A percentile compares a stretch with the other conserved stretches of the same genome.
Conservation (phyloP, 2,329 filamentous ascomycete species). For the Sporothrix euskadiensis region DNA sequence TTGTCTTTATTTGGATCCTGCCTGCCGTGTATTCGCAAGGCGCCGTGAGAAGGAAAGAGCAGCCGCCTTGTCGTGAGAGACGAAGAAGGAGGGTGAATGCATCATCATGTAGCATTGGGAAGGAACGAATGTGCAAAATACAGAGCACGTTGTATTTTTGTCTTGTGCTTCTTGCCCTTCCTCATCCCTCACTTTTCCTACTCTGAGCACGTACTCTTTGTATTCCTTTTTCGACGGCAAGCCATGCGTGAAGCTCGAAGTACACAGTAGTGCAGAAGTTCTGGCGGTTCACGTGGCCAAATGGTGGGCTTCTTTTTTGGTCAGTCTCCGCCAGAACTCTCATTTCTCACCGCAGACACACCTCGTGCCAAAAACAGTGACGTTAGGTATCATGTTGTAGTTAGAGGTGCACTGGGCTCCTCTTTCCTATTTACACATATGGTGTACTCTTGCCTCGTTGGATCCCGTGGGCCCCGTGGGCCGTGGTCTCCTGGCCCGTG, state of each 20-base stretch:
- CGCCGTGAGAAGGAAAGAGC: background rate
- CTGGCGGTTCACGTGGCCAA: conserved; percentile 25
- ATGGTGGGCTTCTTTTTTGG: background rate
- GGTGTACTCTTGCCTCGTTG: background rate
- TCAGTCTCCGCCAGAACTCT: no score
- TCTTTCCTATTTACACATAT: background rate
- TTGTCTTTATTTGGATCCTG: background rate
- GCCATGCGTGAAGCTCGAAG: background rate
- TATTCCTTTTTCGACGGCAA: background rate
- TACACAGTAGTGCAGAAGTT: background rate
- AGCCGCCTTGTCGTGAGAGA: background rate
- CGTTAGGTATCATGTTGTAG: background rate
- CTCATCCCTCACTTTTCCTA: background rate
- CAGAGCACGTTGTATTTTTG: background rate
- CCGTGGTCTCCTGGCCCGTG: background rate
- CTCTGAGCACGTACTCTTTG: background rate
- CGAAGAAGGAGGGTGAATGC: conserved; percentile 5
- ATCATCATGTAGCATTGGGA: conserved; percentile 2
- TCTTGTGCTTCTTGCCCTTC: background rate
- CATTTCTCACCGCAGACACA: conserved; percentile 5
- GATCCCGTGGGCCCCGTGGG: conserved; percentile 11
- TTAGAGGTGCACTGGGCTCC: background rate
- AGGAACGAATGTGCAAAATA: background rate
- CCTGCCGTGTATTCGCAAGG: background rate
- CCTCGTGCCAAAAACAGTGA: background rate